Percentiles rank a stretch among this genome's conserved stretches.
These are phyloP conservation scores for Rhizopus sp. DNA, from an alignment of 371 early-diverging fungal genomes.

Conservation along the genomic window DNA sequence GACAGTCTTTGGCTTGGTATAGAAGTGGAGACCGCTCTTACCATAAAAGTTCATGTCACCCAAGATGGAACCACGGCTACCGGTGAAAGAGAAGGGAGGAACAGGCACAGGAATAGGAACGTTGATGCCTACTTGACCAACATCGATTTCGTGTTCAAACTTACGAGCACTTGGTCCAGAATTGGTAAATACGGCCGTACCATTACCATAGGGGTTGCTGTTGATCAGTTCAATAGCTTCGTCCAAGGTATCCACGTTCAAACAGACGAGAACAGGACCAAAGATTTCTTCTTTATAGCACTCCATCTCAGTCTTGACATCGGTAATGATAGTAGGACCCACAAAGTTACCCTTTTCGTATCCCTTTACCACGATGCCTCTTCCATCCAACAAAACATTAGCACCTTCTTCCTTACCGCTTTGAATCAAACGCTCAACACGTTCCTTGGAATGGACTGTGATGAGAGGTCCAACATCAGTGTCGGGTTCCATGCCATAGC, in stretches of 20 bases:
- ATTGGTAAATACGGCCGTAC: conserved; percentile 94
- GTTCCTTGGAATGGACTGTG: conserved; percentile 76
- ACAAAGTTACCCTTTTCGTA: conserved; percentile 94
- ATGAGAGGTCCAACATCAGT: conserved; percentile 95
- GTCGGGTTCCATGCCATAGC: conserved; percentile 84
- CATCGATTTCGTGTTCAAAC: conserved; percentile 89
- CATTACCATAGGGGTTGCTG: conserved; percentile 93
- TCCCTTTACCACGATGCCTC: conserved; percentile 67
- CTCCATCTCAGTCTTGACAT: conserved; percentile 83
- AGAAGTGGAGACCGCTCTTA: conserved; percentile 81
- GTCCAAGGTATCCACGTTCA: conserved; percentile 88
- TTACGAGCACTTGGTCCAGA: conserved; percentile 89
- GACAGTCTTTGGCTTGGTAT: conserved; percentile 93
- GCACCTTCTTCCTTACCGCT: conserved; percentile 93
- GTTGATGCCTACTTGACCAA: conserved; percentile 92
- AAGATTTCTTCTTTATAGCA: conserved; percentile 97
- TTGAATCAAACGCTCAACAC: conserved; percentile 82
- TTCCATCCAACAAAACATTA: conserved; percentile 85
- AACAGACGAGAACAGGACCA: conserved; percentile 89
- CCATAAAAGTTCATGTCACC: conserved; percentile 97
- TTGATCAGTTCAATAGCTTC: conserved; percentile 94
- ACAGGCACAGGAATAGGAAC: conserved; percentile 97
- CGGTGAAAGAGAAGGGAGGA: conserved; percentile 98
- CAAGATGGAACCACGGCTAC: conserved; percentile 87
- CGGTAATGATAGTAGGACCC: conserved; percentile 88